Conservation (phyloP, 2,329 filamentous ascomycete species). For the Trichothecium roseum region DNA sequence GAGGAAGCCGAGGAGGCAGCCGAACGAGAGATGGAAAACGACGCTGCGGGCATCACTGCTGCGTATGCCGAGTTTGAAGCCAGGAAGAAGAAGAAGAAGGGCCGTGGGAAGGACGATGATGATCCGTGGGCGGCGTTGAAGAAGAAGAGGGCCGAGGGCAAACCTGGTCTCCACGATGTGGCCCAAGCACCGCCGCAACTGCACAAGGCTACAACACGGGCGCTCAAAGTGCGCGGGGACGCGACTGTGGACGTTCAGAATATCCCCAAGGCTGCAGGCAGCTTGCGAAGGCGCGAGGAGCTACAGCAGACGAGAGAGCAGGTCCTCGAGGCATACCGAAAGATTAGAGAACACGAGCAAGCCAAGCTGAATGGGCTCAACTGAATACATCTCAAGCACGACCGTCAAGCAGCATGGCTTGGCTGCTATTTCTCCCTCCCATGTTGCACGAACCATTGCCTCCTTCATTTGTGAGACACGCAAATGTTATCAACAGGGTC, state of each 20-base stretch:
- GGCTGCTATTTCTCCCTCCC: no score
- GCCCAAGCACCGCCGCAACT: conserved; percentile 69
- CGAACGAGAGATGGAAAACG: conserved; percentile 50
- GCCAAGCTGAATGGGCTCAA: conserved; percentile 14
- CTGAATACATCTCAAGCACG: no score
- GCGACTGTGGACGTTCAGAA: conserved; percentile 23
- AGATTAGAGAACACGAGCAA: conserved; percentile 25
- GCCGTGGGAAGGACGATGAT: conserved; percentile 40
- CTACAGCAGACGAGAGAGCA: conserved; percentile 22
- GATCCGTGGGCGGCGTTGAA: conserved; percentile 74
- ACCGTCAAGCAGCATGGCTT: no score
- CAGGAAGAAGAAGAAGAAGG: conserved; percentile 31
- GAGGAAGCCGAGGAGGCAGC: conserved; percentile 56
- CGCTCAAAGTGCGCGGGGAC: conserved; percentile 20
- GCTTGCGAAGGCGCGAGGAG: conserved; percentile 27
- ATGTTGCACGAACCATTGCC: no score
- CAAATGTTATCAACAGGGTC: neutral
- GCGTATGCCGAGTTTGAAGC: conserved; percentile 23
- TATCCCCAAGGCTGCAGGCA: conserved; percentile 27
- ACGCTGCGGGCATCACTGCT: conserved; percentile 37
- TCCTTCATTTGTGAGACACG: neutral
- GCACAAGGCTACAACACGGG: conserved; percentile 31
- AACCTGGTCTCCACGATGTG: conserved; percentile 44
- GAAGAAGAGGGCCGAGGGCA: conserved; percentile 49
- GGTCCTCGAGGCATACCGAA: conserved; percentile 27